Base-by-base conservation (phyloP, 192 early-diverging fungal genomes). In the Coemansia sp. region DNA sequence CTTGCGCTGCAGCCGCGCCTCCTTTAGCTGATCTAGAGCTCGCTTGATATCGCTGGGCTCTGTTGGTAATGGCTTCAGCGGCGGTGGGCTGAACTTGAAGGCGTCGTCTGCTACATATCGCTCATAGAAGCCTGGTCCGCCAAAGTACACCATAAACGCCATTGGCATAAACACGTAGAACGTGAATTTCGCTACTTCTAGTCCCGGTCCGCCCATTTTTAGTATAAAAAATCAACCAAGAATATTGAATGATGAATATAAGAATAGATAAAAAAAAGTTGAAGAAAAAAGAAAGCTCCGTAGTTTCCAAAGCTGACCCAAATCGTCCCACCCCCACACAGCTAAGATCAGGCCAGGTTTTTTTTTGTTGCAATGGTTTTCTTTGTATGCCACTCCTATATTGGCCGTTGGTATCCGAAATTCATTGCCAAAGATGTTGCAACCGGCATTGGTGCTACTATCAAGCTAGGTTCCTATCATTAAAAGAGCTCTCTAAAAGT, bases 71-170 rank as follows among this genome's bases (percentile, higher is more conserved):
- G 62, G 67, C 10, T 52, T 16, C 72, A 72, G 68, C 49, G 75
- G 80, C 38, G 80, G 80, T 17, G 80, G 70, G 52, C 69, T 77
- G 68, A 77, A 82, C 37, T 65, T 67, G 53, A 65, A 77, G n/a
- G 73, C 62, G 6, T 82, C 74, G 47, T 76, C 75, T 16, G 80
- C 81, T 40, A 84, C 81, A 44, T 73, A 84, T 44, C 73, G 66
- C 68, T 78, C 76, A 47, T 84, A 84, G 53, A 84, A 84, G 37
- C 77, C 68, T 10, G 81, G 81, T 9, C 76, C 81, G 46, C 81
- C 81, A 73, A 84, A 78, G 46, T 84, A 84, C 49, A 84, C 77
- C 81, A 84, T 84, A 52, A 78, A 78, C 38, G 67, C 81, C 37
- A 84, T 76, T 6, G 81, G 81, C 68, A 75, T 72, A 57, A 84